Evolutionary conservation across 495 filamentous ascomycete genomes (phyloP), one percentile per base, ranked within the genome.

Genomic region (Thermothielavioides terrestris): DNA sequence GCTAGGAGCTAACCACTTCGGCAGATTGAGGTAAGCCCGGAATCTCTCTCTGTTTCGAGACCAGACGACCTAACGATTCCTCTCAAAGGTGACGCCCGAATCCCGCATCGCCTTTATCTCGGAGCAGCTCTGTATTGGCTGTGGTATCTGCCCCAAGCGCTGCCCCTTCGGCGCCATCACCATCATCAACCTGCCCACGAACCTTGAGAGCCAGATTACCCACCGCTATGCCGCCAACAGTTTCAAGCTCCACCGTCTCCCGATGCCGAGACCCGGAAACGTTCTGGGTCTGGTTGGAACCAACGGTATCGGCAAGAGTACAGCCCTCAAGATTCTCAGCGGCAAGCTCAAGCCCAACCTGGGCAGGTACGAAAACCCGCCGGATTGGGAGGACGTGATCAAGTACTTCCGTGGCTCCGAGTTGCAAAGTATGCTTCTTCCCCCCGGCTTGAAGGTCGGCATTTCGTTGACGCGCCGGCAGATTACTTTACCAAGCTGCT

Each of bases 231-330:
- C 90, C 11, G 91, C 92, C 58, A 98, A 98, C 76, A 96, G 90
- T 73, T 98, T 98, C 79, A 98, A 98, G 77, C 83, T 98, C 51
- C 92, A 98, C 69, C 79, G 92, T 57, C 78, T 98, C 56, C 92
- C 92, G 25, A 95, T 89, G 73, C 92, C 92, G 37, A 81, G 92
- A 35, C 92, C 92, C 26, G 94, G 94, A 23, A 89, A 95, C 59
- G 94, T 98, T n/a, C 74, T 98, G 20, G 92, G 92, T 68, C 79
- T 98, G 37, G 92, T 98, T 17, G 92, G 92, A 62, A 96, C 91
- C 45, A 97, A 98, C 81, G 92, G 92, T 85, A 98, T 97, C 63
- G 92, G 92, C 68, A 97, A 98, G 78, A 95, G 89, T 71, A 97
- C 92, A 0, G 92, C 92, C 1, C 74, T 98, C 66, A 97, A 97